Evolutionary conservation across 768 basidiomycete species (phyloP).

Genomic region (Boletus rubescentipes): DNA sequence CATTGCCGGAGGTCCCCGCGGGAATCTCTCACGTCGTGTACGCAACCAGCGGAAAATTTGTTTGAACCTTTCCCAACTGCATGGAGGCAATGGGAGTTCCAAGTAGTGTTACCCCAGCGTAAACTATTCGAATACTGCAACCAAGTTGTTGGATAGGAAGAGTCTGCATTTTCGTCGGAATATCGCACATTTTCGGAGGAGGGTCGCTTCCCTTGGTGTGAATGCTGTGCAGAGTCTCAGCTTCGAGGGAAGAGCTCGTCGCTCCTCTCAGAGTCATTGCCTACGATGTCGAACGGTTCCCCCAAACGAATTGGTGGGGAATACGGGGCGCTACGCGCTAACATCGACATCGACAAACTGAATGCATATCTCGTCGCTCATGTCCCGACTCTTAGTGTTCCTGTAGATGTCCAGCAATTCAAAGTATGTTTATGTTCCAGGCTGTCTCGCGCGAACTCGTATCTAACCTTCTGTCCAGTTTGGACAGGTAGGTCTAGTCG

Average conservation of each 20-base stretch:
- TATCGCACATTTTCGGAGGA: not conserved
- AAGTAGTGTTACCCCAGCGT: not conserved
- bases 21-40: slow-evolving; percentile 7
- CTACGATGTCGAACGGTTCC: slow-evolving; percentile 21
- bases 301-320: slow-evolving; percentile 66
- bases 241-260: too few relatives aligned
- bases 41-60: not conserved
- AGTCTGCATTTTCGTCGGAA: not conserved
- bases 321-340: slow-evolving; percentile 70
- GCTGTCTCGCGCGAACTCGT: not conserved
- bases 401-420: slow-evolving; percentile 88
- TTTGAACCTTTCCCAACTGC: not conserved
- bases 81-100: not conserved
- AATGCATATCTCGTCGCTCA: slow-evolving; percentile 62
- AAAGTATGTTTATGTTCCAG: slow-evolving; percentile 60
- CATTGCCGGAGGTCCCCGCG: slow-evolving; percentile 16
- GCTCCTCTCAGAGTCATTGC: not conserved
- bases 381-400: slow-evolving; percentile 55
- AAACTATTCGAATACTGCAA: not conserved
- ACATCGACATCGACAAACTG: slow-evolving; percentile 61
- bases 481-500: slow-evolving; percentile 64
- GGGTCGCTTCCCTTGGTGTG: not conserved
- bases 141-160: too few relatives aligned
- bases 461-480: slow-evolving; percentile 50
- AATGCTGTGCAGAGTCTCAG: too few relatives aligned